A percentile compares a stretch with the other conserved stretches of the same genome.
These are phyloP conservation scores for Ophiostoma perfectum DNA, from an alignment of 2,329 filamentous ascomycete species.

Conservation along the genomic window DNA sequence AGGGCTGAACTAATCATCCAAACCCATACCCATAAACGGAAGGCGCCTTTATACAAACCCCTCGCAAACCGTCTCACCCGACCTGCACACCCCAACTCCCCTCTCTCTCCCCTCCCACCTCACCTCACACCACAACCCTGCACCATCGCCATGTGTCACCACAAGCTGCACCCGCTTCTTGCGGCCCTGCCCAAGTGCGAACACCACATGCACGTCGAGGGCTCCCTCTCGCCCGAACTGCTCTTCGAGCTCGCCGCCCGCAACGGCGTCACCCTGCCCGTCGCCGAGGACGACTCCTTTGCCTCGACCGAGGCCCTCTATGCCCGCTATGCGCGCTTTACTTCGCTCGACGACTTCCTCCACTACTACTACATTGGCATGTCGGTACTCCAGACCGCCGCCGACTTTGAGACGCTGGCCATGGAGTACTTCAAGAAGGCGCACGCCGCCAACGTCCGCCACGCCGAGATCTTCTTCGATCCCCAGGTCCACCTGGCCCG, in stretches of 20 bases:
- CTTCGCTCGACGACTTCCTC: conserved; percentile 67
- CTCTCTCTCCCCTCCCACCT: background rate
- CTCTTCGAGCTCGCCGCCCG: conserved; percentile 63
- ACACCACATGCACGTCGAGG: conserved; percentile 76
- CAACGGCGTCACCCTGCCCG: conserved; percentile 59
- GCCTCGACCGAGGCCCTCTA: conserved; percentile 53
- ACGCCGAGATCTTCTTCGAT: conserved; percentile 77
- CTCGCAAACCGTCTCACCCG: background rate
- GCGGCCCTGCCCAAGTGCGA: conserved; percentile 69
- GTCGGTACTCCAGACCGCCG: conserved; percentile 57
- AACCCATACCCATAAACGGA: background rate
- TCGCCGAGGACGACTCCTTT: conserved; percentile 55
- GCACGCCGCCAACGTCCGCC: conserved; percentile 58
- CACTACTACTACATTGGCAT: conserved; percentile 74
- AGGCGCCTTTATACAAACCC: background rate
- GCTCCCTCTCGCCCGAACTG: conserved; percentile 63
- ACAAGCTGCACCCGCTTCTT: conserved; percentile 54
- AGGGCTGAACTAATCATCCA: background rate
- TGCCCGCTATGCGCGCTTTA: conserved; percentile 61
- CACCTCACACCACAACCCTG: conserved; percentile 3
- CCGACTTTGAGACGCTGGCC: conserved; percentile 69
- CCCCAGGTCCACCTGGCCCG: conserved; percentile 66
- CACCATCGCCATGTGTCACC: conserved; percentile 48
- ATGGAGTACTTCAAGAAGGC: conserved; percentile 66
- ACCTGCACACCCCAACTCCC: background rate